Conservation (phyloP, 2,329 filamentous ascomycete species). For the Dothideomycetes sp. region DNA sequence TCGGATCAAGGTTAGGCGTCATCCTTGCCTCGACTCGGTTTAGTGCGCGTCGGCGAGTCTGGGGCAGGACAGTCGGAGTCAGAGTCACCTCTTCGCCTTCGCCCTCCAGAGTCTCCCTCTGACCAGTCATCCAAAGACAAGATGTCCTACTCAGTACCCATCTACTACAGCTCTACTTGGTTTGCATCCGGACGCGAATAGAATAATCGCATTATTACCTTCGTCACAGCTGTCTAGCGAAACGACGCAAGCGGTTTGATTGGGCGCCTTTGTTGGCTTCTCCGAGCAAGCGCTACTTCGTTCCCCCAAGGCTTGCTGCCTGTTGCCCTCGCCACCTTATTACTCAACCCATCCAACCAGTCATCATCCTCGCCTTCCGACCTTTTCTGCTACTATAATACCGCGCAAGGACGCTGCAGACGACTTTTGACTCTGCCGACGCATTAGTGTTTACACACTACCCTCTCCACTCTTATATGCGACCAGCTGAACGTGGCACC, state of each 20-base stretch:
- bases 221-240: neutral
- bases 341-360: neutral
- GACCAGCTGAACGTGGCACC: neutral
- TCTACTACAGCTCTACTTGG: neutral
- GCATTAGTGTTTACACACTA: neutral
- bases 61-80: neutral
- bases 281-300: neutral
- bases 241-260: neutral
- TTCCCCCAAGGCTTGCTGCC: neutral
- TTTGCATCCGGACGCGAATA: neutral
- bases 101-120: neutral
- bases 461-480: neutral
- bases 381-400: neutral
- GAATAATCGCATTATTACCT: neutral
- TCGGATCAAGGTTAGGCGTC: neutral
- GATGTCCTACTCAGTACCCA: neutral
- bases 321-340: neutral
- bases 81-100: neutral
- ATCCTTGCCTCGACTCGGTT: too few species aligned
- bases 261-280: neutral
- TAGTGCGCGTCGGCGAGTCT: neutral
- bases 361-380: neutral
- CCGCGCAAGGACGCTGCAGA: neutral
- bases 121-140: neutral
- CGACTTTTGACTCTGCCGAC: neutral